Conservation (phyloP, 139 green algal genomes). For the Chlorella sp. region DNA sequence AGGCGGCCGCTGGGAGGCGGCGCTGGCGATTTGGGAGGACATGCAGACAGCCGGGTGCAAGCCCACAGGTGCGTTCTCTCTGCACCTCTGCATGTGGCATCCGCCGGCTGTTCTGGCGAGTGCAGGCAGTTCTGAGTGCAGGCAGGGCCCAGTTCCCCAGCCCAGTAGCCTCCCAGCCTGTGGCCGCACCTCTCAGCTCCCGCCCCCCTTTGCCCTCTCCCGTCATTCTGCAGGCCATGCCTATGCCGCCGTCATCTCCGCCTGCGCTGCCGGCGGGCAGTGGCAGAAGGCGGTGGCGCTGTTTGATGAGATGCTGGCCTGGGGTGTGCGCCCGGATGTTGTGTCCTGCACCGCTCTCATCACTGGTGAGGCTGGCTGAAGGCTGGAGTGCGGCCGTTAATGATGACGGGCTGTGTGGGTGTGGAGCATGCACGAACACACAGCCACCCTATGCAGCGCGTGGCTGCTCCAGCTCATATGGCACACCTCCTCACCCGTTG, state of each 20-base stretch:
- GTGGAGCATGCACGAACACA: too few species aligned
- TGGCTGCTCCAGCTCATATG: too few species aligned
- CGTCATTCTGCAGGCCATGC: constrained; percentile 70
- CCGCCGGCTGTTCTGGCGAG: too few species aligned
- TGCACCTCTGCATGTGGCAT: too few species aligned
- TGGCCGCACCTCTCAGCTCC: too few species aligned
- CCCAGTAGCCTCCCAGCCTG: too few species aligned
- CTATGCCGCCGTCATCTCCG: constrained; percentile 85
- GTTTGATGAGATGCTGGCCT: constrained; percentile 88
- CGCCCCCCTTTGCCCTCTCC: neutral
- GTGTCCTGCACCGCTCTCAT: constrained; percentile 92
- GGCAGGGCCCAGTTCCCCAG: too few species aligned
- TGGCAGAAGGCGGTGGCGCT: constrained; percentile 80
- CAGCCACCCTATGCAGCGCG: too few species aligned
- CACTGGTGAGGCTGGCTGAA: constrained; percentile 38
- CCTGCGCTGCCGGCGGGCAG: constrained; percentile 78
- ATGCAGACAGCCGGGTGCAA: constrained; percentile 70
- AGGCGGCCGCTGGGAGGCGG: constrained; percentile 68
- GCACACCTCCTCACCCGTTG: too few species aligned
- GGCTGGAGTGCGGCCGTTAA: too few species aligned
- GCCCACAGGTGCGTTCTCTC: constrained; percentile 55
- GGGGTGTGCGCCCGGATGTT: constrained; percentile 82
- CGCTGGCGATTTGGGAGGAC: constrained; percentile 86
- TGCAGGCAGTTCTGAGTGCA: too few species aligned
- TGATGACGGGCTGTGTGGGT: too few species aligned